Conservation (phyloP, 2,329 filamentous ascomycete genomes). For the Cladosporium sp. region DNA sequence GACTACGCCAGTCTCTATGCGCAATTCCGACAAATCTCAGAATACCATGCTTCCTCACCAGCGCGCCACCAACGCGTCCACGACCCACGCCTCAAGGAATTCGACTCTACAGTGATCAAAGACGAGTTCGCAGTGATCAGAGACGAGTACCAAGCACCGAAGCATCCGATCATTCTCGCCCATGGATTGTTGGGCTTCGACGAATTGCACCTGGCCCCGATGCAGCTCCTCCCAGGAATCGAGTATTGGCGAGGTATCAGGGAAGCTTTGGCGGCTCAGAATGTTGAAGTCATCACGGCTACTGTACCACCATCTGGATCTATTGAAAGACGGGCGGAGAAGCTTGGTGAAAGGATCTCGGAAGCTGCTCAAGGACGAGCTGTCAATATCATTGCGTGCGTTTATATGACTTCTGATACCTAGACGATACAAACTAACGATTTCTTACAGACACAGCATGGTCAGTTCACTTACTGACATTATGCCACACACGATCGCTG, state of each 20-base stretch:
- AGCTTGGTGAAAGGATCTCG: constrained; percentile 50
- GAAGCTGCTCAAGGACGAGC: constrained; percentile 50
- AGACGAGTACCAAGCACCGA: constrained; percentile 50
- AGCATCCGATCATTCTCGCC: constrained; percentile 57
- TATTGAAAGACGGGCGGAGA: constrained; percentile 54
- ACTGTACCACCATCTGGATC: constrained; percentile 55
- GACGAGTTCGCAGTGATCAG: constrained; percentile 59
- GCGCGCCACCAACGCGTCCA: constrained; percentile 11
- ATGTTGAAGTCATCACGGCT: constrained; percentile 57
- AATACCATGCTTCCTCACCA: not conserved
- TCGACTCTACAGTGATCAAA: constrained; percentile 20
- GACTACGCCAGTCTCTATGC: not conserved
- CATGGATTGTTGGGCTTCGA: constrained; percentile 65
- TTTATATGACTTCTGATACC: constrained; percentile 13
- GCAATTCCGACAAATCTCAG: not conserved
- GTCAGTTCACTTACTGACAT: constrained; percentile 20
- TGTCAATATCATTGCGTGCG: constrained; percentile 62
- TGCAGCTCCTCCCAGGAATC: constrained; percentile 48
- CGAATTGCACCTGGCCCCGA: constrained; percentile 50
- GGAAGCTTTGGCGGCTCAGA: constrained; percentile 52
- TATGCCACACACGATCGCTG: not conserved
- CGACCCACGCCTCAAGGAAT: constrained; percentile 23
- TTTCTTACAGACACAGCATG: constrained; percentile 50
- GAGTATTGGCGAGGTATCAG: constrained; percentile 62
- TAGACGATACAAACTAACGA: not conserved